phyloP scores from a whole-genome alignment of 75 land plant species.

The Ceratopteris richardii region DNA sequence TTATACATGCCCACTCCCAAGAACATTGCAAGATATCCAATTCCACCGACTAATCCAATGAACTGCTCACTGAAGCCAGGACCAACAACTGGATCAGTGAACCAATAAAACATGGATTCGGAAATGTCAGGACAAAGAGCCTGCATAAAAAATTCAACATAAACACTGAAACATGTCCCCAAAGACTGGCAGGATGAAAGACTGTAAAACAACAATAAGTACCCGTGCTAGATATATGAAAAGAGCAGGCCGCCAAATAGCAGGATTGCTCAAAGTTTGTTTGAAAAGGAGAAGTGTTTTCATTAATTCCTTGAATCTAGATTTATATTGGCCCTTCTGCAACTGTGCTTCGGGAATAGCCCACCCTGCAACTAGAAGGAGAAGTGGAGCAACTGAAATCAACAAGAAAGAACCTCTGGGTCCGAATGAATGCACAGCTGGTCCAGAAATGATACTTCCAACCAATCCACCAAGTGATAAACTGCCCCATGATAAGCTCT shows the following conservation, averaged over 20 bases:
- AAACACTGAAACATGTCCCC: not conserved
- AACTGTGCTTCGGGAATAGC: slow-evolving; percentile 16
- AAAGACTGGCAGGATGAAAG: not conserved
- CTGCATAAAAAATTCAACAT: slow-evolving; percentile 8
- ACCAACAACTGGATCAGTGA: slow-evolving; percentile 13
- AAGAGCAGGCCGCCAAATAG: slow-evolving; percentile 25
- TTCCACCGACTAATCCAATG: slow-evolving; percentile 19
- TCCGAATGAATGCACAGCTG: slow-evolving; percentile 26
- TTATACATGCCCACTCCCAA: slow-evolving; percentile 16
- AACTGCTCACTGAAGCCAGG: slow-evolving; percentile 30
- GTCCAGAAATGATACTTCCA: slow-evolving; percentile 25
- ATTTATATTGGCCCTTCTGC: not conserved
- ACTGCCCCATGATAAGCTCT: slow-evolving; percentile 35
- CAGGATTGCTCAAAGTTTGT: slow-evolving; percentile 14
- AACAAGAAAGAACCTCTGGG: slow-evolving; percentile 21
- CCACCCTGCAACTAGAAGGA: slow-evolving; percentile 25
- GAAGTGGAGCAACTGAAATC: slow-evolving; percentile 19
- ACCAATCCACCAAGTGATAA: slow-evolving; percentile 24
- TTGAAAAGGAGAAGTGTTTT: slow-evolving; percentile 15
- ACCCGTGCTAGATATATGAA: slow-evolving; percentile 22
- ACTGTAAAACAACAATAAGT: not conserved
- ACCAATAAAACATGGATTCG: slow-evolving; percentile 31
- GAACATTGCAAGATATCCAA: slow-evolving; percentile 22
- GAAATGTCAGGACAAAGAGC: slow-evolving; percentile 25
- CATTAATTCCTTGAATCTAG: slow-evolving; percentile 14